Conservation (phyloP, 2,329 filamentous ascomycete genomes). For the Boeremia lycopersici region DNA sequence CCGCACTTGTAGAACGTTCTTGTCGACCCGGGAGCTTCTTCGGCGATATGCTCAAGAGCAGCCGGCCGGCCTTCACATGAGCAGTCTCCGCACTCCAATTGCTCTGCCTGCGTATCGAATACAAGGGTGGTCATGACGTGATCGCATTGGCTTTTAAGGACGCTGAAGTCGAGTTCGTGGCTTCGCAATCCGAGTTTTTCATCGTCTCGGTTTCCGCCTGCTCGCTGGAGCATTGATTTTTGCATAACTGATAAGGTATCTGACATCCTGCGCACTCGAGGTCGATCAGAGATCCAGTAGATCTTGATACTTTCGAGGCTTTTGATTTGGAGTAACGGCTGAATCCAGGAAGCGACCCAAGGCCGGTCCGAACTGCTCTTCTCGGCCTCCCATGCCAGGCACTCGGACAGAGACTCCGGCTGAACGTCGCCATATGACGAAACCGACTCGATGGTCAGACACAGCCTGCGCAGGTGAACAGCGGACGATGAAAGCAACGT, state of each 20-base stretch:
- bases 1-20: conserved; percentile 6
- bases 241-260: conserved; percentile 20
- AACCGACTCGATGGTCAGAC: conserved; percentile 24
- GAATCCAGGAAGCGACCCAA: conserved; percentile 23
- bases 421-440: conserved; percentile 10
- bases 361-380: conserved; percentile 14
- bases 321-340: conserved; percentile 24
- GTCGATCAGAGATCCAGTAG: conserved; percentile 24
- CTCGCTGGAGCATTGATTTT: conserved; percentile 19
- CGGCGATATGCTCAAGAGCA: background rate
- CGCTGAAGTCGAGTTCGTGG: conserved; percentile 7
- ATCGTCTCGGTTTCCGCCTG: background rate
- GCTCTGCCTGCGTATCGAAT: background rate
- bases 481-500: conserved; percentile 24
- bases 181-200: background rate
- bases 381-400: conserved; percentile 16
- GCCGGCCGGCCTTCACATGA: background rate
- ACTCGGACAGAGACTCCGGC: conserved; percentile 16
- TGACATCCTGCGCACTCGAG: conserved; percentile 19
- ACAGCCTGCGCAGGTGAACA: conserved; percentile 23
- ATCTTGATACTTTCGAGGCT: conserved; percentile 21
- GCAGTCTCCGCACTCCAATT: conserved; percentile 5
- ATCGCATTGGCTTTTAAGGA: background rate
- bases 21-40: background rate
- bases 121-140: background rate